Evolutionary conservation across 768 basidiomycete species (phyloP), one percentile per base, ranked within the genome.

Genomic region (Hemileccinum rubropunctum): DNA sequence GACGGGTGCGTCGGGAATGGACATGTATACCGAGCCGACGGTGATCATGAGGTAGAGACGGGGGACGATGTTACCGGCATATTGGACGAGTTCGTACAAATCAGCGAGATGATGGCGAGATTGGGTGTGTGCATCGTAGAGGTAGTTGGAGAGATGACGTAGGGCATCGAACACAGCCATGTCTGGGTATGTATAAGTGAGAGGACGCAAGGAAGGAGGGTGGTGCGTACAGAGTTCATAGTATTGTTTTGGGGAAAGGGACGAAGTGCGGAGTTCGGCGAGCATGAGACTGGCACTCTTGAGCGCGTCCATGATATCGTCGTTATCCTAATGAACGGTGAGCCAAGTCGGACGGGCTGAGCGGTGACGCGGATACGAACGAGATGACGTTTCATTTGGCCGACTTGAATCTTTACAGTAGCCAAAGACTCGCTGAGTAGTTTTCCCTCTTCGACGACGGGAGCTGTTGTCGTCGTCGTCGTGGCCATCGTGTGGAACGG

Each of bases 21-120:
- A 94, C 97, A 99, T 98, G 77, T 98, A 99, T 32, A 98, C 95
- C 1, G 95, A 91, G 56, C 97, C 97, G 54, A 99, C 95, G 34
- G 97, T 98, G 61, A 98, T 97, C 97, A 99, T 98, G 62, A 98
- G 89, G 72, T 98, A 92, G 32, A 91, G 77, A 15, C 93, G 84
- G 21, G 93, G 93, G 42, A 95, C 86, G 67, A 97, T 95, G 67
- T 95, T 95, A 65, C 93, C 92, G 32, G 93, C 93, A 67, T 95
- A 99, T 81, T 99, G 97, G n/a, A 99, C 97, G 55, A 98, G 83
- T 68, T 99, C 97, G 72, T 99, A 99, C 38, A 99, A 78, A 77
- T 99, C 97, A 40, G 97, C 97, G 50, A 99, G 82, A 59, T 98
- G 97, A 67, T 99, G 95, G 65, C 87, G 82, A 43, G 87, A 85